Evolutionary conservation across 2,329 filamentous ascomycete species (phyloP), one percentile per base, ranked within the genome.

Genomic region (Lasiodiplodia hormozganensis): DNA sequence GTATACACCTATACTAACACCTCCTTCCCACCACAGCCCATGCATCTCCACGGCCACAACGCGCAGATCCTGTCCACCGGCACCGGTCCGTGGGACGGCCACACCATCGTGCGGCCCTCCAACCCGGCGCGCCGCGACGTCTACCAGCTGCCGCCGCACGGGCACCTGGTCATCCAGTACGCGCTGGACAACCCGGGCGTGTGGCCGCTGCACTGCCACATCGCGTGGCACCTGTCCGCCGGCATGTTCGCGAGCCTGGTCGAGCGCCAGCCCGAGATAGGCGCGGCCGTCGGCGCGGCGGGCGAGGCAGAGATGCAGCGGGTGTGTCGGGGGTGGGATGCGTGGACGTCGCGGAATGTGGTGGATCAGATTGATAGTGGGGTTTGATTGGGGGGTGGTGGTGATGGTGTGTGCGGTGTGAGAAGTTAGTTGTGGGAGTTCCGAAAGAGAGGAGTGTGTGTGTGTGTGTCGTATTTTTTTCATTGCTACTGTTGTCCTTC

Each of bases 1-100:
- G n/a, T 85, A 80, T 7, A 25, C 23, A 4, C 16, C 23, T 2
- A 28, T 28, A 64, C 25, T 11, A 5, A 18, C 23, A 18, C 51
- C 52, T 4, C 14, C 23, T 10, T 1, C 28, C 1, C 4, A n/a
- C n/a, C n/a, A n/a, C 25, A 57, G 53, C 65, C 65, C 2, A 67
- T 67, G 65, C 81, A 82, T 72, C 72, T 85, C 18, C 83, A 85
- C 76, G 82, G 83, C 25, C 83, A 84, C 72, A 82, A 84, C 72
- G 80, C 83, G 73, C 80, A 79, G 67, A 71, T 84, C 18, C 78
- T 84, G 3, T 78, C 78, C 14, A 74, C 77, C 62, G 82, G 82
- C 16, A 47, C 65, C 0, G 83, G 82, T 0, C 69, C 68, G 2
- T 84, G 82, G 81, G 76, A 83, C 68, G 80, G 80, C 60, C 25